phyloP scores from a whole-genome alignment of 805 yeast species.

The Starmerella stigmatis region DNA sequence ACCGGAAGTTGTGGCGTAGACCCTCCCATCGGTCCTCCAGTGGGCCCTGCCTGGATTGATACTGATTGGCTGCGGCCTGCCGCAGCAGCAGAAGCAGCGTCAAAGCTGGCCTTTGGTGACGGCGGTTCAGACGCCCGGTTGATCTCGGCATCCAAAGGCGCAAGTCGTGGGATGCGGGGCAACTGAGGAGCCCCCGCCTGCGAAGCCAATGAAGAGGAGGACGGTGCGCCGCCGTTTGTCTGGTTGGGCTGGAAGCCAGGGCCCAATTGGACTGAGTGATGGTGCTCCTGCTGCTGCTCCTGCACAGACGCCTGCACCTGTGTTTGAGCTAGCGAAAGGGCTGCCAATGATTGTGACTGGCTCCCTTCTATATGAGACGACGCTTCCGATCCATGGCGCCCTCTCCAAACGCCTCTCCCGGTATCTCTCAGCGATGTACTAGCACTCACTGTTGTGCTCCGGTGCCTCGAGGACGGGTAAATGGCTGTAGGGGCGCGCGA shows the following conservation, averaged over 20 bases:
- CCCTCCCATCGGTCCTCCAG: too few species aligned
- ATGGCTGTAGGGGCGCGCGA: conserved; percentile 7
- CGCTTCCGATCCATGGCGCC: conserved; percentile 1
- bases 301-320: conserved; percentile 8
- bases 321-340: not conserved
- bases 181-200: not conserved
- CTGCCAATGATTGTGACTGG: not conserved
- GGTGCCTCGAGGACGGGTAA: conserved; percentile 3
- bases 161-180: not conserved
- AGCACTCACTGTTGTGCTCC: conserved; percentile 14
- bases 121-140: not conserved
- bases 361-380: not conserved
- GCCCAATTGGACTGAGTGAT: not conserved
- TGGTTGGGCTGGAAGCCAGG: not conserved
- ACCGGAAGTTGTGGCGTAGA: not conserved
- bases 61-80: too few species aligned
- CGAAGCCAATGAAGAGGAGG: not conserved
- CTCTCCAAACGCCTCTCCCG: not conserved
- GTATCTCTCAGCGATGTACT: conserved; percentile 2
- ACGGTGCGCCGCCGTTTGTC: not conserved
- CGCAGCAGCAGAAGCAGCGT: too few species aligned
- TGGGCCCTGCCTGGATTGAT: too few species aligned
- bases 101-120: not conserved
- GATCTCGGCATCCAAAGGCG: not conserved
- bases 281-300: not conserved